phyloP scores from a whole-genome alignment of 2,329 filamentous ascomycete genomes.

The Elsinoe necatrix region DNA sequence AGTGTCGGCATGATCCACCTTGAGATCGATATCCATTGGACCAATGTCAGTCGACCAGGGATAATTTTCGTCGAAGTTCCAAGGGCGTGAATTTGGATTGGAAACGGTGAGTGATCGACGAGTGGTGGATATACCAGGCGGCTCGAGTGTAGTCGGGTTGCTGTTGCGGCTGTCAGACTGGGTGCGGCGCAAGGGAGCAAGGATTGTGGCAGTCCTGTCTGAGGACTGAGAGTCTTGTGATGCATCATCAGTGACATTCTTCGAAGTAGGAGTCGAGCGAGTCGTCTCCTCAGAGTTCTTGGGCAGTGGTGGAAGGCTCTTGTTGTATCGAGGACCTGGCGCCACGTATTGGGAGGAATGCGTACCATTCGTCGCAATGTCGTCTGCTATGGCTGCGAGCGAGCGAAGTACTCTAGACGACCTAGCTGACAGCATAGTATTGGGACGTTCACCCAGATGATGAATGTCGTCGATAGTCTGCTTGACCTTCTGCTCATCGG shows the following conservation, averaged over 20 bases:
- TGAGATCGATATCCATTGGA: constrained; percentile 35
- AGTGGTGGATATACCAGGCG: not conserved
- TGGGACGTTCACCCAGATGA: constrained; percentile 25
- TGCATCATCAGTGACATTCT: constrained; percentile 15
- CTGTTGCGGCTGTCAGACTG: constrained; percentile 20
- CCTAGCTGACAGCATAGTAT: constrained; percentile 28
- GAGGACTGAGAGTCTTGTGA: constrained; percentile 11
- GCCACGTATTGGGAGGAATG: constrained; percentile 24
- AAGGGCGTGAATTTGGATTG: constrained; percentile 35
- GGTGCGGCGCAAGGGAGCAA: constrained; percentile 23
- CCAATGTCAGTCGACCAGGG: constrained; percentile 35
- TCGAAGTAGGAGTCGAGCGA: not conserved
- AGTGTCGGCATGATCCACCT: constrained; percentile 25
- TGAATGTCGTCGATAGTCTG: constrained; percentile 31
- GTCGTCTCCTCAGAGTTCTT: constrained; percentile 1
- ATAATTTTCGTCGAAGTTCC: constrained; percentile 42
- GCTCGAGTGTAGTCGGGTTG: not conserved
- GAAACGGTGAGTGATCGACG: constrained; percentile 29
- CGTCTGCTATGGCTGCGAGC: constrained; percentile 31
- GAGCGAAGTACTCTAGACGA: constrained; percentile 32
- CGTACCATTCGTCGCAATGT: constrained; percentile 31
- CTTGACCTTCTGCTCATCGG: constrained; percentile 30
- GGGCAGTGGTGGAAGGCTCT: constrained; percentile 31
- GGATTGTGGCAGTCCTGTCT: not conserved
- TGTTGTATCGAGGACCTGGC: constrained; percentile 23